Conservation (phyloP, 2,329 filamentous ascomycete species). For the Elsinoe perseae region DNA sequence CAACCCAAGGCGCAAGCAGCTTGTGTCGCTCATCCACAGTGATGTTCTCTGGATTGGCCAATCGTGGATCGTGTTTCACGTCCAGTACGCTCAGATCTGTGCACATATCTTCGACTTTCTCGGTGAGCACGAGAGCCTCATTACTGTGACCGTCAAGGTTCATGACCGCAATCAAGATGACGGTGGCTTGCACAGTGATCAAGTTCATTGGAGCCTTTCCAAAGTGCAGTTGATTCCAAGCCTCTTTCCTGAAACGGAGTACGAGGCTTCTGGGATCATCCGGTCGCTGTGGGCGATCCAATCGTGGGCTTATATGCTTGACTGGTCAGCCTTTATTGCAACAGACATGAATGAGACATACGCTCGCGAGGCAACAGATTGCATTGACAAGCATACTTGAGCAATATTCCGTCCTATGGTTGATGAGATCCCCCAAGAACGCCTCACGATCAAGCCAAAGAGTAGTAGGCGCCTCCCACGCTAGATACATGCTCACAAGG, state of each 20-base stretch:
- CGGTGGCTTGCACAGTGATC: not conserved
- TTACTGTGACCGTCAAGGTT: not conserved
- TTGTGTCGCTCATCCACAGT: not conserved
- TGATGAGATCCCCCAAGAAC: not conserved
- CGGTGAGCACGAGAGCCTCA: not conserved
- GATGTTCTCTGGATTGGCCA: not conserved
- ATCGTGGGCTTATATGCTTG: not conserved
- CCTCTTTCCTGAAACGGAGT: not conserved
- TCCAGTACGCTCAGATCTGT: not conserved
- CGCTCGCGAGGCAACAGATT: not conserved
- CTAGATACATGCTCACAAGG: not conserved
- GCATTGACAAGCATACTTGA: slow-evolving; percentile 7
- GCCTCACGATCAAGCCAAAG: not conserved
- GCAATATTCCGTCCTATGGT: not conserved
- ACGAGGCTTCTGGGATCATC: not conserved
- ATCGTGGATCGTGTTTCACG: not conserved
- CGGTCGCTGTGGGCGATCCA: not conserved
- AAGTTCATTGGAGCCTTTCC: not conserved
- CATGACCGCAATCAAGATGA: not conserved
- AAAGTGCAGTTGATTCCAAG: not conserved
- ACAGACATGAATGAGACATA: not conserved
- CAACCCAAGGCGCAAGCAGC: not conserved
- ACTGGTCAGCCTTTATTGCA: not conserved
- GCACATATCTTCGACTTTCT: not conserved
- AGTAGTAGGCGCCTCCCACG: slow-evolving; percentile 1